Evolutionary conservation across 2,329 filamentous ascomycete genomes (phyloP).

Genomic region (Aureobasidium melanogenum): DNA sequence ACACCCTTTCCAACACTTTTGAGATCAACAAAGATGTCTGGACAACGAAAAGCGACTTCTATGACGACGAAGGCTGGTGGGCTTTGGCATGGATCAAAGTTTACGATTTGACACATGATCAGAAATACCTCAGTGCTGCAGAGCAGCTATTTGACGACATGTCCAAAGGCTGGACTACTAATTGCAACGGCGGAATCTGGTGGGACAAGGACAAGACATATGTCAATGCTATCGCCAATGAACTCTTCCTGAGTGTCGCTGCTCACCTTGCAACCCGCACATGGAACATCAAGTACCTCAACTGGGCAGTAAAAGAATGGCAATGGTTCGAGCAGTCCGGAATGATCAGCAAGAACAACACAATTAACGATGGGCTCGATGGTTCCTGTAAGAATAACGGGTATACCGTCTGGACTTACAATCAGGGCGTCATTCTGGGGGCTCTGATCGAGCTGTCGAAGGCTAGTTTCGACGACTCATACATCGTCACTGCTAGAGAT

Average conservation of each 20-base stretch:
- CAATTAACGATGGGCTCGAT: conserved; percentile 45
- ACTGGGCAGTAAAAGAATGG: conserved; percentile 39
- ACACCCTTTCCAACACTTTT: conserved; percentile 38
- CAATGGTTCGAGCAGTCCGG: conserved; percentile 42
- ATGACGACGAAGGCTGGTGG: conserved; percentile 47
- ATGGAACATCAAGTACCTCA: conserved; percentile 27
- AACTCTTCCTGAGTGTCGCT: conserved; percentile 45
- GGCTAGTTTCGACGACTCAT: conserved; percentile 26
- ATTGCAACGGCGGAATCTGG: conserved; percentile 38
- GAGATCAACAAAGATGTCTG: conserved; percentile 14
- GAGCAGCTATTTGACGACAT: conserved; percentile 39
- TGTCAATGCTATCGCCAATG: conserved; percentile 46
- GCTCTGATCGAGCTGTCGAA: conserved; percentile 45
- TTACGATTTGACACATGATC: conserved; percentile 40
- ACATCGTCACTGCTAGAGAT: conserved; percentile 24
- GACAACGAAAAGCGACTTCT: conserved; percentile 30
- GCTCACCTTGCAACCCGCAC: conserved; percentile 46
- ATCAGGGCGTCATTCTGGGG: conserved; percentile 54
- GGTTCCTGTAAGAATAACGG: conserved; percentile 37
- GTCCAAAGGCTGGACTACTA: conserved; percentile 31
- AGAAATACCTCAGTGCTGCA: conserved; percentile 37
- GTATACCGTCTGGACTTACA: conserved; percentile 42
- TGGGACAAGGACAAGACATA: conserved; percentile 36
- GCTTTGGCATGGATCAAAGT: conserved; percentile 44
- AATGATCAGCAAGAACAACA: conserved; percentile 39